A percentile compares a stretch with the other conserved stretches of the same genome.
phyloP scores from a whole-genome alignment of 768 basidiomycete genomes.

The Auricularia heimuer region DNA sequence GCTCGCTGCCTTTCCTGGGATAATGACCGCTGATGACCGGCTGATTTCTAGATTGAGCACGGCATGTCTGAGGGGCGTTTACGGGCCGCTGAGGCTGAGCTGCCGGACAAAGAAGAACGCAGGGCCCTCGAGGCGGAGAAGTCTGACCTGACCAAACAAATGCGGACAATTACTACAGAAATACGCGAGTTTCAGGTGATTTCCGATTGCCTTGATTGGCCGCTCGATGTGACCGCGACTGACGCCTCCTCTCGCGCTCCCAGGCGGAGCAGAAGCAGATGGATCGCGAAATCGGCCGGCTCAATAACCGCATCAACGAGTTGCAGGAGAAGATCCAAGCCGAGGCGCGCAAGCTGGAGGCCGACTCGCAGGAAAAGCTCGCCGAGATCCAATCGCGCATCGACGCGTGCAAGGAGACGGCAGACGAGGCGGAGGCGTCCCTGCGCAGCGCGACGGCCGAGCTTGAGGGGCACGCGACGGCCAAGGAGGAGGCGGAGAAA shows the following conservation, averaged over 20 bases:
- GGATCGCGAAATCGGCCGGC: not conserved
- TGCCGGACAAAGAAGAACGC: conserved; percentile 32
- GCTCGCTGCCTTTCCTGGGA: too few species aligned
- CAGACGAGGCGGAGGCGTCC: not conserved
- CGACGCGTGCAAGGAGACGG: not conserved
- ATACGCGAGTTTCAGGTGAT: not conserved
- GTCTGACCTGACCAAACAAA: not conserved
- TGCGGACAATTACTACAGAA: not conserved
- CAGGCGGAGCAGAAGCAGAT: not conserved
- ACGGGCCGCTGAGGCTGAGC: conserved; percentile 27
- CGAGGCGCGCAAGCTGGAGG: not conserved
- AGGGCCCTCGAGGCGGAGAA: conserved; percentile 32
- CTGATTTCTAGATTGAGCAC: not conserved
- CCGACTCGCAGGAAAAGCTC: not conserved
- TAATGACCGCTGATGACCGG: too few species aligned
- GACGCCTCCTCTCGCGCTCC: not conserved
- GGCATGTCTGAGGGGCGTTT: not conserved
- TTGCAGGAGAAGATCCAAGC: conserved; percentile 65
- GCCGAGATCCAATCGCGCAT: not conserved
- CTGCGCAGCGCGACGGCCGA: not conserved
- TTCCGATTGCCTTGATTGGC: not conserved
- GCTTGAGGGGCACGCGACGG: not conserved
- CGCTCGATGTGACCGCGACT: not conserved
- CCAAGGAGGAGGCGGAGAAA: not conserved
- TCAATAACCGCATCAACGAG: conserved; percentile 39